These are phyloP conservation scores for Simmondsia chinensis DNA, from an alignment of 148 eudicot species.

Conservation along the genomic window DNA sequence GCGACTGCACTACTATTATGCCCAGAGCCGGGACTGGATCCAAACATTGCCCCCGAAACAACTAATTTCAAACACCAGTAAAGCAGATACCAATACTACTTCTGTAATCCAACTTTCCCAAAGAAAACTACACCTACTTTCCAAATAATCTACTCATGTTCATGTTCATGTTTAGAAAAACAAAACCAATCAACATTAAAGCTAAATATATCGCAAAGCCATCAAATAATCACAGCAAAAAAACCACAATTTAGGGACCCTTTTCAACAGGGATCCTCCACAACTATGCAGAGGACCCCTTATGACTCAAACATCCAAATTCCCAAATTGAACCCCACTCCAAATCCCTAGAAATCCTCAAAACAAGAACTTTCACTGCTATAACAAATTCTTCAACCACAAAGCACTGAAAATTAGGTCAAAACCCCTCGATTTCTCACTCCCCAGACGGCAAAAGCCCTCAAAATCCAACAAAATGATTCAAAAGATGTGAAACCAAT, in stretches of 20 bases:
- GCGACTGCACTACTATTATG: background rate
- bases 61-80: background rate
- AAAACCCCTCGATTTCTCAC: background rate
- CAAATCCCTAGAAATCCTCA: conserved; percentile 6
- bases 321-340: conserved; percentile 2
- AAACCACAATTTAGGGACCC: conserved; percentile 11
- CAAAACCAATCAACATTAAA: too few relatives aligned
- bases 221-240: too few relatives aligned
- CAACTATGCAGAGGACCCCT: conserved; percentile 31
- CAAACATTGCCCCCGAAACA: conserved; percentile 7
- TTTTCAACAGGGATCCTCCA: conserved; percentile 33
- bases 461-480: too few relatives aligned
- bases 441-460: too few relatives aligned
- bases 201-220: too few relatives aligned
- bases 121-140: background rate
- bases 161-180: too few relatives aligned
- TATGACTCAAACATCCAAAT: conserved; percentile 13
- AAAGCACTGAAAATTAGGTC: background rate
- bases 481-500: too few relatives aligned
- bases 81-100: too few relatives aligned
- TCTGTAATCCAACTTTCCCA: too few relatives aligned
- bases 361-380: background rate
- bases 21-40: conserved; percentile 7
- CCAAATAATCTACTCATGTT: too few relatives aligned
- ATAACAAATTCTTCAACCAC: background rate